Evolutionary conservation across 495 filamentous ascomycete genomes (phyloP).

Genomic region (Physcia stellaris): DNA sequence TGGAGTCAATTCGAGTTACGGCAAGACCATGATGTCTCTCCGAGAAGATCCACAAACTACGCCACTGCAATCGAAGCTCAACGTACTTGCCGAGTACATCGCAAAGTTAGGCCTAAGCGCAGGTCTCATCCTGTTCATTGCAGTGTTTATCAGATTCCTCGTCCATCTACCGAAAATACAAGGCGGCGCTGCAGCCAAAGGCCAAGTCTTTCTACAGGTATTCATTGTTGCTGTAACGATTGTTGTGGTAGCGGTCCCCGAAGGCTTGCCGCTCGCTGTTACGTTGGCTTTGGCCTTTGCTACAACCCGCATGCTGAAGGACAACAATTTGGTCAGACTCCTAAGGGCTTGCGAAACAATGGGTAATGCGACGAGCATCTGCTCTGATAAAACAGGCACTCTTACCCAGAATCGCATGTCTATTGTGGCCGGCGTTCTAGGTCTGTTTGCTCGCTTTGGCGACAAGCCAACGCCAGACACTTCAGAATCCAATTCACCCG

Average conservation of each 20-base stretch:
- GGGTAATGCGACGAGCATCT: slow-evolving; percentile 93
- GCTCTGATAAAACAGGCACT: slow-evolving; percentile 94
- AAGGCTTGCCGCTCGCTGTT: slow-evolving; percentile 84
- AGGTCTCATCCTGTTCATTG: slow-evolving; percentile 72
- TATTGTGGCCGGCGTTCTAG: slow-evolving; percentile 66
- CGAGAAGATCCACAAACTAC: slow-evolving; percentile 84
- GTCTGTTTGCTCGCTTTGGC: slow-evolving; percentile 52
- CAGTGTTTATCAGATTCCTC: slow-evolving; percentile 86
- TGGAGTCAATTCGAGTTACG: slow-evolving; percentile 77
- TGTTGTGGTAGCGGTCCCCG: slow-evolving; percentile 89
- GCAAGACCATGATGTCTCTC: slow-evolving; percentile 88
- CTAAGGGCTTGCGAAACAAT: slow-evolving; percentile 95
- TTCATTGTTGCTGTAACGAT: slow-evolving; percentile 94
- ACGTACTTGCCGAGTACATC: slow-evolving; percentile 81
- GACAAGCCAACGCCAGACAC: slow-evolving; percentile 32
- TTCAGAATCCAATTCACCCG: slow-evolving; percentile 14
- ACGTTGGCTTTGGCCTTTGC: slow-evolving; percentile 90
- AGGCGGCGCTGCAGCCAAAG: slow-evolving; percentile 53
- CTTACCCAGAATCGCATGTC: slow-evolving; percentile 91
- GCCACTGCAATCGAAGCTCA: slow-evolving; percentile 87
- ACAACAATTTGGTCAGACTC: slow-evolving; percentile 86
- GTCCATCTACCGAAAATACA: slow-evolving; percentile 42
- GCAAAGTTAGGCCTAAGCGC: slow-evolving; percentile 80
- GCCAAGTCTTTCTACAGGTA: slow-evolving; percentile 76
- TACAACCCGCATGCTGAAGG: slow-evolving; percentile 86